Evolutionary conservation across 2,329 filamentous ascomycete genomes (phyloP).

Genomic region (Calonectria hongkongensis): DNA sequence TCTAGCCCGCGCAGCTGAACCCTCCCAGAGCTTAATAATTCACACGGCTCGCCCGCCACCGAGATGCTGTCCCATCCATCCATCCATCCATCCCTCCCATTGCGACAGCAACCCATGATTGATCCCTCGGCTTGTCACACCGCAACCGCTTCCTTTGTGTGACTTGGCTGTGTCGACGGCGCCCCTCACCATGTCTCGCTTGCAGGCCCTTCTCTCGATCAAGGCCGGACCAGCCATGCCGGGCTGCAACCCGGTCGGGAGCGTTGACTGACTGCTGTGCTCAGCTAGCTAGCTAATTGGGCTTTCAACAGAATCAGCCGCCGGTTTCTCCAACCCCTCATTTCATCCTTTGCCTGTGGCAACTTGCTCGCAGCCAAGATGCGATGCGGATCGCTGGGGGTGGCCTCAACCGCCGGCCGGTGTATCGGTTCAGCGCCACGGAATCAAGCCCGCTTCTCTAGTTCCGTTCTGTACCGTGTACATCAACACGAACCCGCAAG

Average conservation of each 20-base stretch:
- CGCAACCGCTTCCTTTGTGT: conserved; percentile 14
- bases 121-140: conserved; percentile 24
- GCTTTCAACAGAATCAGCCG: not conserved
- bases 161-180: conserved; percentile 9
- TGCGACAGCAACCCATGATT: conserved; percentile 2
- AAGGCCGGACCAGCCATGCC: not conserved
- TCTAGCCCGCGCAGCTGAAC: conserved; percentile 6
- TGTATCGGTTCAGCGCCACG: conserved; percentile 28
- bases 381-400: conserved; percentile 24
- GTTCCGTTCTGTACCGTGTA: not conserved
- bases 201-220: conserved; percentile 7
- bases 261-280: not conserved
- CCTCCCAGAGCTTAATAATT: conserved; percentile 11
- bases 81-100: not conserved
- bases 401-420: conserved; percentile 20
- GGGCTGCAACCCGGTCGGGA: conserved; percentile 12
- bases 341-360: conserved; percentile 15
- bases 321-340: conserved; percentile 32
- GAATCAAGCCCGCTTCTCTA: conserved; percentile 10
- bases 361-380: conserved; percentile 16
- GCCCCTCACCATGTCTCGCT: conserved; percentile 38
- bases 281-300: conserved; percentile 4
- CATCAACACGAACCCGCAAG: not conserved
- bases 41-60: conserved; percentile 8
- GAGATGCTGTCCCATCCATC: not conserved